These are phyloP conservation scores for Chimonanthus praecox DNA, from an alignment of 164 flowering plant species.

Conservation along the genomic window DNA sequence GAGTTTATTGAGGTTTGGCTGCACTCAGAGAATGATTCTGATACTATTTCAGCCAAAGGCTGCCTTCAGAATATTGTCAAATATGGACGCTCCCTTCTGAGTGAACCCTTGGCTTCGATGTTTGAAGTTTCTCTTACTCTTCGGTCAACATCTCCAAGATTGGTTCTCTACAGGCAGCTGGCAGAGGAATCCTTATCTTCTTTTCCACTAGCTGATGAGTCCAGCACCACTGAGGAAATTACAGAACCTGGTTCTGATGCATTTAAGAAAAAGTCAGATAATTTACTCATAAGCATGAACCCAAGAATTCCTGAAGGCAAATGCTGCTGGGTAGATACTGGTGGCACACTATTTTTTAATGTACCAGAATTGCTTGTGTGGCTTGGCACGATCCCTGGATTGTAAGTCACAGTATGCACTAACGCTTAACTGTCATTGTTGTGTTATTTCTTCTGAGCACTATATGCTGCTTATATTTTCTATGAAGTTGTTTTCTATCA, in stretches of 20 bases:
- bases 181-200: slow-evolving; percentile 91
- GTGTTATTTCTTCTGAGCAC: background rate
- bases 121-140: slow-evolving; percentile 80
- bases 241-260: slow-evolving; percentile 19
- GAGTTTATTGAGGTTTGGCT: slow-evolving; percentile 79
- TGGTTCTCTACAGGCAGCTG: slow-evolving; percentile 80
- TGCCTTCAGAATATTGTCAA: slow-evolving; percentile 58
- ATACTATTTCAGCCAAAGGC: slow-evolving; percentile 55
- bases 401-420: slow-evolving; percentile 26
- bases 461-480: background rate
- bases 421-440: background rate
- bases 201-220: slow-evolving; percentile 55
- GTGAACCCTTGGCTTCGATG: slow-evolving; percentile 62
- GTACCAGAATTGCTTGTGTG: slow-evolving; percentile 55
- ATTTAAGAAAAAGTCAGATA: slow-evolving; percentile 27
- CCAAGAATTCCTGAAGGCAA: slow-evolving; percentile 54
- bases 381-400: slow-evolving; percentile 37
- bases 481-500: background rate
- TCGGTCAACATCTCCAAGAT: slow-evolving; percentile 90
- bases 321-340: slow-evolving; percentile 98
- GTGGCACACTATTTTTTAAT: slow-evolving; percentile 56
- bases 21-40: slow-evolving; percentile 31
- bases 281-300: slow-evolving; percentile 48
- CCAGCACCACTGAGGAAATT: slow-evolving; percentile 14
- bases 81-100: slow-evolving; percentile 51